Evolutionary conservation across 225 moss, liverwort and hornwort genomes (phyloP), one percentile per base, ranked within the genome.

Genomic region (Asterella californica): DNA sequence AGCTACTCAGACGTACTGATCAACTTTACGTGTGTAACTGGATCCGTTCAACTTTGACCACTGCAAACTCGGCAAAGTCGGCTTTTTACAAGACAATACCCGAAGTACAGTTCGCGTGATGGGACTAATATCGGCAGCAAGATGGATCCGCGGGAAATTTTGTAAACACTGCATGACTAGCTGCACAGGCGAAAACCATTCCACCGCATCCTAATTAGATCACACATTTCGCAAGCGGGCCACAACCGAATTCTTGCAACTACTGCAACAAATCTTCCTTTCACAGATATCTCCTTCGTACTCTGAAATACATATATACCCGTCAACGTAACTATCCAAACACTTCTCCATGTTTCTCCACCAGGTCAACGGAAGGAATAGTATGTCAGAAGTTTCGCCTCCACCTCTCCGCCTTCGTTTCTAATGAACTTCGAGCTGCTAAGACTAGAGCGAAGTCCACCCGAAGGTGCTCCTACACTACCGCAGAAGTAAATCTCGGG

Each of bases 41-140:
- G 17, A 30, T 65, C 7, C 42, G 7, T 37, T 22, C 38, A 42
- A 38, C 48, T 6, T 72, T 27, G n/a, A 72, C 53, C 32, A 53
- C 2, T 34, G 52, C 53, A 18, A 2, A 1, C 1, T 73, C 19
- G 5, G 27, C 27, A 29, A 0, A 52, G 37, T 76, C 33, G 25
- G 22, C 45, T 62, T 9, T n/a, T n/a, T n/a, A 22, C 66, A 10
- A 67, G 61, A 78, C 55, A 67, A 33, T 85, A 93, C 96, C 92
- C 93, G 94, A 61, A 99, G 91, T 66, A 99, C 91, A 67, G 97
- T 93, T 24, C 97, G 93, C n/a, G 97, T 99, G 71, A 99, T 99
- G 60, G 97, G 97, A 83, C 95, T 95, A 74, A 99, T 89, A 81
- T 94, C 93, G 73, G 89, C 93, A 81, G 91, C 87, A 79, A 99